These are phyloP conservation scores for Nectriaceae sp. DNA, from an alignment of 2,329 filamentous ascomycete species.

Conservation along the genomic window DNA sequence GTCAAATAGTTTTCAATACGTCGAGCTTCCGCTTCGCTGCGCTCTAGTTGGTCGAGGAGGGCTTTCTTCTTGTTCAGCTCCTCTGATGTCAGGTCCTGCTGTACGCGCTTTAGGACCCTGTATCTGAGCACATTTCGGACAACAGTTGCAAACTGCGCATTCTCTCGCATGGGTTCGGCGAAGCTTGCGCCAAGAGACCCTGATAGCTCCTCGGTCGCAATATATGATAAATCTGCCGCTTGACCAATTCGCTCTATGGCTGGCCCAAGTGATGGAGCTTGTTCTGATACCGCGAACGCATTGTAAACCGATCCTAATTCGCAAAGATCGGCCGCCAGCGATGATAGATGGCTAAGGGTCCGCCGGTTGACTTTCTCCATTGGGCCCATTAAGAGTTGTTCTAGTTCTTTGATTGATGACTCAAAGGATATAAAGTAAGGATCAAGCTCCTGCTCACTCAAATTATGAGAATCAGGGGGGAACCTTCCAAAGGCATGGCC, in stretches of 20 bases:
- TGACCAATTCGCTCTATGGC: conserved; percentile 95
- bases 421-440: conserved; percentile 97
- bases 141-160: conserved; percentile 93
- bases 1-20: conserved; percentile 92
- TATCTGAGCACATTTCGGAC: conserved; percentile 88
- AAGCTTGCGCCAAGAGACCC: conserved; percentile 88
- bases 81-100: conserved; percentile 96
- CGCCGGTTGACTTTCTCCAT: conserved; percentile 97
- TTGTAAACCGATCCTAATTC: conserved; percentile 97
- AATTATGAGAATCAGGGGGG: conserved; percentile 72
- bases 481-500: conserved; percentile 75
- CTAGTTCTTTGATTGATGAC: conserved; percentile 86
- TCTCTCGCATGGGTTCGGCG: conserved; percentile 96
- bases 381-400: conserved; percentile 82
- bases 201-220: conserved; percentile 90
- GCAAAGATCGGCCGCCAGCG: conserved; percentile 82
- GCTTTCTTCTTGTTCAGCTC: conserved; percentile 85
- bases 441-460: conserved; percentile 89
- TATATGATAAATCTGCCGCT: conserved; percentile 93
- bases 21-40: conserved; percentile 88
- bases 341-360: conserved; percentile 81
- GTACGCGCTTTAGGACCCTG: conserved; percentile 87
- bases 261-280: conserved; percentile 81
- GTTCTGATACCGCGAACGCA: conserved; percentile 92
- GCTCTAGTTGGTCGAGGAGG: conserved; percentile 85